Evolutionary conservation across 2,329 filamentous ascomycete genomes (phyloP).

Genomic region (Fonsecaea pedrosoi): DNA sequence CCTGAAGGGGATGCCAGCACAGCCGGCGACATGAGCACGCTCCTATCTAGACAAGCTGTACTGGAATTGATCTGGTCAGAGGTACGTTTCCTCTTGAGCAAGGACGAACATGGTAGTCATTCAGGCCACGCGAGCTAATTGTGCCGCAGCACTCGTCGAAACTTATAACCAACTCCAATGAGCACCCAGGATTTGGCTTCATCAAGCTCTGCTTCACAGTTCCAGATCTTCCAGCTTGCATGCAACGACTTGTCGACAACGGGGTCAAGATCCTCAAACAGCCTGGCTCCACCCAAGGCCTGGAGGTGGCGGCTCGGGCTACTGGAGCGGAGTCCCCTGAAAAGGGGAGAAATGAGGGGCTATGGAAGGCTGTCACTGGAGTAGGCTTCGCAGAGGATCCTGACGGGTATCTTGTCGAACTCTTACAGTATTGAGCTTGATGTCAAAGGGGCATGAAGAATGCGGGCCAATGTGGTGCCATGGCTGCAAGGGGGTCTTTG

Average conservation of each 20-base stretch:
- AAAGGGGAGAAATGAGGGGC: slow-evolving; percentile 7
- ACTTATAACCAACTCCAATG: slow-evolving; percentile 6
- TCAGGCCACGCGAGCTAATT: background rate
- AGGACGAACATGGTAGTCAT: background rate
- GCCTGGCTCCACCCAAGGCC: background rate
- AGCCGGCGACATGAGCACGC: background rate
- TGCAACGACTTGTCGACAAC: slow-evolving; percentile 2
- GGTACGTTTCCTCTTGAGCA: background rate
- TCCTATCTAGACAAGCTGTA: slow-evolving; percentile 5
- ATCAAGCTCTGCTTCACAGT: slow-evolving; percentile 22
- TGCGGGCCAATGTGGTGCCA: background rate
- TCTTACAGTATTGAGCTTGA: slow-evolving; percentile 9
- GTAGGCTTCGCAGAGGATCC: slow-evolving; percentile 15
- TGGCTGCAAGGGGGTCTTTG: background rate
- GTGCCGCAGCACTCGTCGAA: background rate
- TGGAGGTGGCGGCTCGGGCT: background rate
- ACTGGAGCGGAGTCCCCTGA: slow-evolving; percentile 5
- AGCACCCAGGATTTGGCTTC: slow-evolving; percentile 11
- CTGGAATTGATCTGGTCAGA: slow-evolving; percentile 14
- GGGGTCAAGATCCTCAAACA: slow-evolving; percentile 16
- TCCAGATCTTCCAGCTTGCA: slow-evolving; percentile 11
- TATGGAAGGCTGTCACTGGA: slow-evolving; percentile 10
- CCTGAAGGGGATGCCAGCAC: background rate
- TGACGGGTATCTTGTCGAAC: slow-evolving; percentile 18
- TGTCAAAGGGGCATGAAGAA: background rate